phyloP scores from a whole-genome alignment of 148 eudicot species.

The Tetragonia tetragonoides region DNA sequence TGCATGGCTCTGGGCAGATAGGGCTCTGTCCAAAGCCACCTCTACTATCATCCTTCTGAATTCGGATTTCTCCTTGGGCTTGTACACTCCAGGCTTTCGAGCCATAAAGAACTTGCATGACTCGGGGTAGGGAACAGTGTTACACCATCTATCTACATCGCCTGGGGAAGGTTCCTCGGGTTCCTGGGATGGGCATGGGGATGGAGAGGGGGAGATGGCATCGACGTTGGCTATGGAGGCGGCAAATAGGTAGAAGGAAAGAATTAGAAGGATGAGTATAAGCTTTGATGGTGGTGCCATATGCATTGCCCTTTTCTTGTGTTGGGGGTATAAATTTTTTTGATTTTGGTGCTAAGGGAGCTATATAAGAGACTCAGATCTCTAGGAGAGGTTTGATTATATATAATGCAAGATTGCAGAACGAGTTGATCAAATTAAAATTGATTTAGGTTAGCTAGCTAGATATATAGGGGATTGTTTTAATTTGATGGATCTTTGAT shows the following conservation, averaged over 20 bases:
- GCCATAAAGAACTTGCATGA: conserved; percentile 49
- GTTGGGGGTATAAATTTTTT: neutral
- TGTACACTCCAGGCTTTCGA: conserved; percentile 16
- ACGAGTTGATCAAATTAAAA: neutral
- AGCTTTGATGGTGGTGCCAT: conserved; percentile 16
- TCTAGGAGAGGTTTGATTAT: conserved; percentile 27
- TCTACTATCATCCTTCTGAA: conserved; percentile 49
- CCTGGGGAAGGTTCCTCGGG: conserved; percentile 6
- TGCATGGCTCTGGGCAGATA: conserved; percentile 31
- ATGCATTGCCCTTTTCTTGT: conserved; percentile 8
- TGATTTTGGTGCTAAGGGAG: conserved; percentile 3
- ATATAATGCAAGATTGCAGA: neutral
- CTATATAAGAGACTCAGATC: conserved; percentile 23
- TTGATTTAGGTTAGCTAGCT: neutral
- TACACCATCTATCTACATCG: conserved; percentile 50
- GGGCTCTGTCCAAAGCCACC: conserved; percentile 50
- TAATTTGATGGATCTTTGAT: conserved; percentile 6
- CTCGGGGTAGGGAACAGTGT: conserved; percentile 45
- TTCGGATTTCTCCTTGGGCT: conserved; percentile 37
- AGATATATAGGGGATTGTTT: neutral
- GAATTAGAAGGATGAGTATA: neutral
- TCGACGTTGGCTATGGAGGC: neutral
- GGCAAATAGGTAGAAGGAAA: conserved; percentile 10
- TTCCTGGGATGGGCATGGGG: neutral
- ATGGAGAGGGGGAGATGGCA: neutral